These are phyloP conservation scores for Penicillium riverlandense DNA, from an alignment of 495 filamentous ascomycete species.

Conservation along the genomic window DNA sequence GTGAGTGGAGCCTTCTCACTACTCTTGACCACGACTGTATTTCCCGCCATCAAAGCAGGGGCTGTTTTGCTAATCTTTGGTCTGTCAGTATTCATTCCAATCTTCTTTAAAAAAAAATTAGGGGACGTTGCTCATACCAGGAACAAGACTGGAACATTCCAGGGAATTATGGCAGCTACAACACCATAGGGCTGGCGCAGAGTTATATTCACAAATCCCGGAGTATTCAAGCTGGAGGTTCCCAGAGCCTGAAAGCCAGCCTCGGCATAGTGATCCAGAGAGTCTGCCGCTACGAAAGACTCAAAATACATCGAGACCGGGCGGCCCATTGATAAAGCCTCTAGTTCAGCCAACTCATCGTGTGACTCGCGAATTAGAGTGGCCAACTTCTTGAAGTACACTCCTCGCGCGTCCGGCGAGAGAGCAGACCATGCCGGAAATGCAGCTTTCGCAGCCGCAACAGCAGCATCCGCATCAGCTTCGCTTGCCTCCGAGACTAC, in stretches of 20 bases:
- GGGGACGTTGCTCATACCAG: conserved; percentile 40
- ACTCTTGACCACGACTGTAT: conserved; percentile 86
- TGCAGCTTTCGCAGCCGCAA: conserved; percentile 80
- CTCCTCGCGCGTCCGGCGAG: conserved; percentile 70
- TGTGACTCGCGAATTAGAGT: conserved; percentile 57
- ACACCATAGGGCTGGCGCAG: conserved; percentile 88
- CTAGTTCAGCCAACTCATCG: conserved; percentile 44
- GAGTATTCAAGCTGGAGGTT: conserved; percentile 82
- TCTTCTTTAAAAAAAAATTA: too few species aligned
- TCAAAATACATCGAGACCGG: conserved; percentile 21
- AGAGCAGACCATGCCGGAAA: conserved; percentile 76
- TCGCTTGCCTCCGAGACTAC: conserved; percentile 80
- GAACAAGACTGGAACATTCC: conserved; percentile 96
- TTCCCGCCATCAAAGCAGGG: conserved; percentile 83
- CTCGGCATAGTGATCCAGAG: conserved; percentile 78
- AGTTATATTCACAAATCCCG: conserved; percentile 85
- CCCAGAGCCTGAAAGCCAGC: conserved; percentile 98
- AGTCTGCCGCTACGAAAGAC: conserved; percentile 4
- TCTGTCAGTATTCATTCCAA: too few species aligned
- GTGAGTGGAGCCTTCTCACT: conserved; percentile 96
- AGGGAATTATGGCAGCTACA: conserved; percentile 92
- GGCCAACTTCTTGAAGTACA: conserved; percentile 70
- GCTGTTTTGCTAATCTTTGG: conserved; percentile 59
- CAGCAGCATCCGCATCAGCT: conserved; percentile 79
- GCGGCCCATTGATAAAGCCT: conserved; percentile 22